A percentile compares a stretch with the other conserved stretches of the same genome.
phyloP scores from a whole-genome alignment of 495 filamentous ascomycete genomes.

The Xylaria bambusicola region DNA sequence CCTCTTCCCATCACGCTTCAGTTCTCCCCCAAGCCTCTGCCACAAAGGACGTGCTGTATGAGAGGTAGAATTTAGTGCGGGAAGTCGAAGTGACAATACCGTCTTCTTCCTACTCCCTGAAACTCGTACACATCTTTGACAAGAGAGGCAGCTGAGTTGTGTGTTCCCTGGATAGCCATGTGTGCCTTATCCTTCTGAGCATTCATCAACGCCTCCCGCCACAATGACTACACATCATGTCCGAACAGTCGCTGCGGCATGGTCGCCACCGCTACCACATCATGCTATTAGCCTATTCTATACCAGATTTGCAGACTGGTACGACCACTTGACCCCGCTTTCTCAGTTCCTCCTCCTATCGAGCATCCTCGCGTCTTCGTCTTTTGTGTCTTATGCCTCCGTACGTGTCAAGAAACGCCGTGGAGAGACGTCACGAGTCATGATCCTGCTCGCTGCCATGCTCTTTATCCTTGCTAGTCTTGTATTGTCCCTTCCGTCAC shows the following conservation, averaged over 20 bases:
- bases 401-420: conserved; percentile 6
- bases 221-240: neutral
- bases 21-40: too few relatives aligned
- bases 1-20: too few relatives aligned
- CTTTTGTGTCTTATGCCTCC: conserved; percentile 3
- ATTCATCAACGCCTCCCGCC: neutral
- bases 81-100: too few relatives aligned
- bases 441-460: conserved; percentile 13
- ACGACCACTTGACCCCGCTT: conserved; percentile 7
- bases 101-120: too few relatives aligned
- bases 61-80: too few relatives aligned
- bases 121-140: too few relatives aligned
- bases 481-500: neutral
- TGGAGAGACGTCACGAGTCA: neutral
- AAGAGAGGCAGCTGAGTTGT: too few relatives aligned
- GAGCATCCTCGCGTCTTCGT: conserved; percentile 3
- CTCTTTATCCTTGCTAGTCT: conserved; percentile 4
- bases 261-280: conserved; percentile 8
- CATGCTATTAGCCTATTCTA: conserved; percentile 3
- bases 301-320: conserved; percentile 4
- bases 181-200: too few relatives aligned
- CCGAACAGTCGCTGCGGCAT: neutral
- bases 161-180: too few relatives aligned
- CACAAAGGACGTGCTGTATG: too few relatives aligned
- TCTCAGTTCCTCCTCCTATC: conserved; percentile 8